Conservation (phyloP, 176 grass and related monocot genomes). For the Zea luxurians region DNA sequence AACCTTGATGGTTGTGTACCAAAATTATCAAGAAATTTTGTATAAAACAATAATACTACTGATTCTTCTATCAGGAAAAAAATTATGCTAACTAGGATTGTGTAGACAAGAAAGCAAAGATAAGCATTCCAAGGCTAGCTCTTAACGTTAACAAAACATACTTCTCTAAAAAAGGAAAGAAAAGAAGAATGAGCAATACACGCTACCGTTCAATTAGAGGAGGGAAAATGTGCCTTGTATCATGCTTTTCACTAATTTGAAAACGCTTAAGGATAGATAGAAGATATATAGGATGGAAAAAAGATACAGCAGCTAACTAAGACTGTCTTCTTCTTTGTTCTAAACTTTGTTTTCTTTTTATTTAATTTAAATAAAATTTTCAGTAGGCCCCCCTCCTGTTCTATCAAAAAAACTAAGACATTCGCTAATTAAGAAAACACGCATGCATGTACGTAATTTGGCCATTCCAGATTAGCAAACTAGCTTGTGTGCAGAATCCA, state of each 20-base stretch:
- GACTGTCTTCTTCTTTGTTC: too few relatives aligned
- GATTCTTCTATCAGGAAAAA: background rate
- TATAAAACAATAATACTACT: background rate
- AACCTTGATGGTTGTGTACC: background rate
- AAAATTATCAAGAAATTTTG: background rate
- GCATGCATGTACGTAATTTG: background rate
- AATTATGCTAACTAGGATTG: background rate
- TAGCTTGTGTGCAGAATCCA: background rate
- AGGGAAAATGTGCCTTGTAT: background rate
- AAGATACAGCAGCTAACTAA: background rate
- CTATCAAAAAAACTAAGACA: background rate
- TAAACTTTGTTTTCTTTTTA: too few relatives aligned
- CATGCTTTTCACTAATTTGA: background rate
- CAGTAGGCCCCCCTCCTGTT: too few relatives aligned
- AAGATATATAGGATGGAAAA: background rate
- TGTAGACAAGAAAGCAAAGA: background rate
- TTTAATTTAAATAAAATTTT: too few relatives aligned
- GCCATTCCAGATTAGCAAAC: background rate
- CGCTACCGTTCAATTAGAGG: background rate
- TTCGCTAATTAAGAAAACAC: background rate
- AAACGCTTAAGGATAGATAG: background rate
- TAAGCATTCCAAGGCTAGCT: background rate
- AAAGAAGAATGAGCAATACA: background rate
- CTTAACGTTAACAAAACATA: background rate
- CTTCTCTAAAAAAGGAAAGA: background rate